Evolutionary conservation across 2,329 filamentous ascomycete species (phyloP).

Genomic region (Paradendryphiella salina): DNA sequence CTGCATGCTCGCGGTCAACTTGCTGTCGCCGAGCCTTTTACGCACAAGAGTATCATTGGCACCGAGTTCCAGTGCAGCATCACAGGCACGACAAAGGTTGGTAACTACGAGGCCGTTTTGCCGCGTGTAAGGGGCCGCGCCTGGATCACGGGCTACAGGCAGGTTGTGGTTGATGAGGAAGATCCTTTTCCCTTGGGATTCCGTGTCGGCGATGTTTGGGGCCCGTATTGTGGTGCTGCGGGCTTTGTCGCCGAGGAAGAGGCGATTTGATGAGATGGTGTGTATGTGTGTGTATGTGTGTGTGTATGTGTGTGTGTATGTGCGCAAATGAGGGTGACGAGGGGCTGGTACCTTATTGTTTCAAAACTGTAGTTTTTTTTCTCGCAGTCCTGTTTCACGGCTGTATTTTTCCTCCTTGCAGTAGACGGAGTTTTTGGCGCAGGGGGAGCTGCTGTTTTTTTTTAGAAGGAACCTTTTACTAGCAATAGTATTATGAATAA

Average conservation of each 20-base stretch:
- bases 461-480: neutral
- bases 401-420: no score
- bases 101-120: slow-evolving; percentile 47
- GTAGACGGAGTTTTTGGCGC: no score
- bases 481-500: neutral
- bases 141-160: slow-evolving; percentile 54
- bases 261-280: no score
- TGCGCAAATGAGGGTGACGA: no score
- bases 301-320: no score
- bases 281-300: no score
- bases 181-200: slow-evolving; percentile 53
- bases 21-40: slow-evolving; percentile 44
- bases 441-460: no score
- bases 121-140: slow-evolving; percentile 51
- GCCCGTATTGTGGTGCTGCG: neutral
- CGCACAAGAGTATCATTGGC: slow-evolving; percentile 50
- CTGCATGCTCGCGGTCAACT: slow-evolving; percentile 50
- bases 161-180: slow-evolving; percentile 50
- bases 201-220: slow-evolving; percentile 42
- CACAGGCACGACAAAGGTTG: slow-evolving; percentile 46
- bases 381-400: no score
- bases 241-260: neutral
- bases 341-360: no score
- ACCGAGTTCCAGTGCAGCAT: slow-evolving; percentile 51
- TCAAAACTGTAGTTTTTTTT: no score